A percentile compares a stretch with the other conserved stretches of the same genome.
Evolutionary conservation across 2,329 filamentous ascomycete genomes (phyloP).

Genomic region (Xylariaceae sp.): DNA sequence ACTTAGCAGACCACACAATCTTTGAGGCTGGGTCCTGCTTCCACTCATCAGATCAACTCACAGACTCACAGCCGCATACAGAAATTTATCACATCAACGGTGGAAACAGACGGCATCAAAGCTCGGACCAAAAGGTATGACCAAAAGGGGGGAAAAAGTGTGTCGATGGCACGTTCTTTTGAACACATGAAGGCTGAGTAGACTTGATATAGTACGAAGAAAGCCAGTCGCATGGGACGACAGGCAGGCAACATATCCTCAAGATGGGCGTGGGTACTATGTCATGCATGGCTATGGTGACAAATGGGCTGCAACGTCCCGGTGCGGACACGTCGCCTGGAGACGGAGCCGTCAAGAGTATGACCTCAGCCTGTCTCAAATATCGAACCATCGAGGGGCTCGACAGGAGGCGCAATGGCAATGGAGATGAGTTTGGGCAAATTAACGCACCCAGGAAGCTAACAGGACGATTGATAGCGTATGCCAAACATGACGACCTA

Average conservation of each 20-base stretch:
- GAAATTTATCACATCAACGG: slow-evolving; percentile 1
- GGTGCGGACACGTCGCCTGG: neutral
- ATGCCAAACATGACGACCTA: slow-evolving; percentile 4
- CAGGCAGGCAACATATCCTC: neutral
- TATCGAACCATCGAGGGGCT: slow-evolving; percentile 5
- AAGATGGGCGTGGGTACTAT: slow-evolving; percentile 1
- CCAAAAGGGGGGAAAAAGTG: neutral
- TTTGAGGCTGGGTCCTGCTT: slow-evolving; percentile 1
- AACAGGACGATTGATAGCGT: slow-evolving; percentile 2
- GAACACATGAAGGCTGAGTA: slow-evolving; percentile 6
- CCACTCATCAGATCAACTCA: slow-evolving; percentile 2
- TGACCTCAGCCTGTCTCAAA: neutral
- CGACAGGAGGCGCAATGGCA: slow-evolving; percentile 6
- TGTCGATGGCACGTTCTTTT: neutral
- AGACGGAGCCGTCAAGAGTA: neutral
- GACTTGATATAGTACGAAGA: slow-evolving; percentile 8
- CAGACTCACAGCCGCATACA: slow-evolving; percentile 3
- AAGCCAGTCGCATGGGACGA: slow-evolving; percentile 12
- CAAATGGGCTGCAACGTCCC: slow-evolving; percentile 1
- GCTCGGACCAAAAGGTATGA: slow-evolving; percentile 11
- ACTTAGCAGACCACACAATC: slow-evolving; percentile 1
- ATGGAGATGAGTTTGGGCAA: neutral
- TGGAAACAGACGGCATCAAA: slow-evolving; percentile 1
- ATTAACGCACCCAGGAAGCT: neutral
- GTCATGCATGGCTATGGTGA: slow-evolving; percentile 8